Base-by-base conservation (phyloP, 345 rosid genomes). In the Populus pruinosa region DNA sequence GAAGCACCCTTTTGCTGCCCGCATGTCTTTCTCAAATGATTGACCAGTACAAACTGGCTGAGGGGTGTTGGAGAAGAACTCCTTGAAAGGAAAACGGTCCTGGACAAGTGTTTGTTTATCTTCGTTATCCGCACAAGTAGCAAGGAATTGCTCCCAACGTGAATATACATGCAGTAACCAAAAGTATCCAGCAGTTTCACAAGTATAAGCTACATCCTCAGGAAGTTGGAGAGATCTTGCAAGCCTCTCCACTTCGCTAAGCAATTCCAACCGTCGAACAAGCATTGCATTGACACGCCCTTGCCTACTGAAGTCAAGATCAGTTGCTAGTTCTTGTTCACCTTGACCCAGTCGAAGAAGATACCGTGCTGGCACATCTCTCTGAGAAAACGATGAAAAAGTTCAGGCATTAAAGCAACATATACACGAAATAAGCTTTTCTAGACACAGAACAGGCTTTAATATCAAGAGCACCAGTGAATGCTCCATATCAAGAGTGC, bases 301-400 rank as follows among this genome's bases (percentile, higher is more conserved):
- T 89, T 96, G 98, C 88, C 99, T 79, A 84, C 99, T 96, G 80
- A 96, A 96, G 86, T 91, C 95, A 49, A 94, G 96, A 86, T 95
- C 98, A 84, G 98, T 95, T 43, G 98, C 99, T 64, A 96, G 91
- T 81, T 96, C 98, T 87, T 96, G 99, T 87, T 96, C 99, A 71
- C 99, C 99, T 89, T 96, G 99, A 86, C 99, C 99, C 76, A 96
- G 85, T 81, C 99, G 98, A 80, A 96, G 99, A 87, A 96, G 95
- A 87, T 96, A 96, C 47, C 98, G 91, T n/a, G 99, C 98, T 69
- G 99, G 98, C 43, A 96, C 97, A 86, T 96, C 99, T 77, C 99
- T 93, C 99, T 96, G 88, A 73, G 87, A 91, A 77, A 80, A 10
- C 47, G 4, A 43, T 43, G n/a, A 78, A 77, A 77, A 29, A 75